phyloP scores from a whole-genome alignment of 2,329 filamentous ascomycete species.

The Aspergillus uvarum region DNA sequence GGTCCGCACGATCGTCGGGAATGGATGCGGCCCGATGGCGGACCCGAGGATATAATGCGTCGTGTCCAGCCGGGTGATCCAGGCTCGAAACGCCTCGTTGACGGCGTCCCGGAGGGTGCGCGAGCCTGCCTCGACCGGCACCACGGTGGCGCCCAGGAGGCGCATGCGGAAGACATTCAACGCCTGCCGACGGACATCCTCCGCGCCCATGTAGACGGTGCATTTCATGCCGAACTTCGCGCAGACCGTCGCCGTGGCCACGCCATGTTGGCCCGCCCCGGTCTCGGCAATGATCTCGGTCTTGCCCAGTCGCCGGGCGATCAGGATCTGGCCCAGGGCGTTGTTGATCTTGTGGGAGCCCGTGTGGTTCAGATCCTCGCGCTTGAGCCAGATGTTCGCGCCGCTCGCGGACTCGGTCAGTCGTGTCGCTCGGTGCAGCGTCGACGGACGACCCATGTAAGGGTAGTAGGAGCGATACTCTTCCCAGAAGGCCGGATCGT shows the following conservation, averaged over 20 bases:
- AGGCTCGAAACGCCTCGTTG: conserved; percentile 87
- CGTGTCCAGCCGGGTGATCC: conserved; percentile 83
- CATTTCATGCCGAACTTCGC: conserved; percentile 97
- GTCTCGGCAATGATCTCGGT: conserved; percentile 96
- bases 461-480: conserved; percentile 90
- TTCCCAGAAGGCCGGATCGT: conserved; percentile 89
- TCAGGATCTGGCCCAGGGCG: conserved; percentile 82
- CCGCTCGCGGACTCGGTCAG: conserved; percentile 83
- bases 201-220: conserved; percentile 95
- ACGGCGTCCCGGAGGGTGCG: conserved; percentile 78
- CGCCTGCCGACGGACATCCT: conserved; percentile 89
- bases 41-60: conserved; percentile 97
- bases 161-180: conserved; percentile 97
- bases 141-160: conserved; percentile 82
- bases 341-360: conserved; percentile 99
- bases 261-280: conserved; percentile 92
- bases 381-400: conserved; percentile 94
- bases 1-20: conserved; percentile 93
- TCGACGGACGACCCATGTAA: conserved; percentile 89
- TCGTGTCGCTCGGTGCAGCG: conserved; percentile 79
- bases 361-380: conserved; percentile 94
- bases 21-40: conserved; percentile 92
- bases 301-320: conserved; percentile 87
- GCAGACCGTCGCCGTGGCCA: conserved; percentile 92
- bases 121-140: conserved; percentile 82